Percentiles rank a stretch among this genome's conserved stretches.
Conservation (phyloP, 2,329 filamentous ascomycete genomes). For the Calonectria hongkongensis region DNA sequence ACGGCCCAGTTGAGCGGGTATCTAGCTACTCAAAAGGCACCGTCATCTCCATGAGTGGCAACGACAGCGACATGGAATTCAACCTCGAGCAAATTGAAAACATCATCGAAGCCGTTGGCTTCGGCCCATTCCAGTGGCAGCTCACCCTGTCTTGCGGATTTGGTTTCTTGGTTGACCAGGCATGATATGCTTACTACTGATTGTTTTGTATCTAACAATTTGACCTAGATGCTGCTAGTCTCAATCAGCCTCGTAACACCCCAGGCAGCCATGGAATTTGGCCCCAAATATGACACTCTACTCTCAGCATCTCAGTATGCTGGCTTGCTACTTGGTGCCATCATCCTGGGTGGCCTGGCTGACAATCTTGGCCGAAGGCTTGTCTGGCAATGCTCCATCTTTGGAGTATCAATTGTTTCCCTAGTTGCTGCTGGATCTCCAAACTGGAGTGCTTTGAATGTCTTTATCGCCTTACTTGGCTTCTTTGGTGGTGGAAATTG, state of each 20-base stretch:
- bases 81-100: conserved; percentile 42
- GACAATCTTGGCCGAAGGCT: conserved; percentile 46
- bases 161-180: conserved; percentile 49
- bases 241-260: conserved; percentile 47
- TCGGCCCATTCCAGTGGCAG: conserved; percentile 48
- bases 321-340: conserved; percentile 42
- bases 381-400: conserved; percentile 48
- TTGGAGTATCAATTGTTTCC: conserved; percentile 42
- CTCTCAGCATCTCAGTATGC: conserved; percentile 42
- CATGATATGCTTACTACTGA: neutral
- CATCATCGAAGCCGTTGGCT: conserved; percentile 46
- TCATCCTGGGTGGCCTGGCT: conserved; percentile 40
- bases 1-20: conserved; percentile 21
- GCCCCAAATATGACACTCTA: conserved; percentile 42
- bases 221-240: conserved; percentile 45
- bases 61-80: neutral
- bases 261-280: conserved; percentile 48
- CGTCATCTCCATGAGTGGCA: conserved; percentile 20
- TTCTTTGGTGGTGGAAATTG: conserved; percentile 48
- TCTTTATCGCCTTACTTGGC: conserved; percentile 38
- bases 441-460: conserved; percentile 46
- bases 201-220: conserved; percentile 2
- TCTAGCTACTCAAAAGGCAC: conserved; percentile 36
- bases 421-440: conserved; percentile 43
- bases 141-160: conserved; percentile 47